Evolutionary conservation across 163 green algal species (phyloP).

Genomic region (Coccomyxa subellipsoidea): DNA sequence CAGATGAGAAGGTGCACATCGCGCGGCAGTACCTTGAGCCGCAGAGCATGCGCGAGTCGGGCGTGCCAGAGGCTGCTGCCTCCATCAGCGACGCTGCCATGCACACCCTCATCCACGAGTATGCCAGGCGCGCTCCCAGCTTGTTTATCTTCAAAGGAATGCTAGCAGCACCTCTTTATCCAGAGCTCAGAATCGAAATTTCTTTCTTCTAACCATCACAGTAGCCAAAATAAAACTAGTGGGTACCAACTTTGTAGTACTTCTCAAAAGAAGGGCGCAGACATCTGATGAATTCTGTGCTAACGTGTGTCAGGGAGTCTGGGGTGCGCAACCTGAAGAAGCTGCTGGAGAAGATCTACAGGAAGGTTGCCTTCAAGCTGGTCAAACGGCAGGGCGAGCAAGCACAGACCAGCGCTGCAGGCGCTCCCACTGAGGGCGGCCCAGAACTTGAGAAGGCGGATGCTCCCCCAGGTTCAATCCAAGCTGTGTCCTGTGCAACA

Average conservation of each 20-base stretch:
- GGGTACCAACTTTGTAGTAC: too few species aligned
- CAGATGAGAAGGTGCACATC: slow-evolving; percentile 90
- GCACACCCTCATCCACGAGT: slow-evolving; percentile 79
- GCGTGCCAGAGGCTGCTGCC: slow-evolving; percentile 63
- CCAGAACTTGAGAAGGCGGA: too few species aligned
- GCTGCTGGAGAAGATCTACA: slow-evolving; percentile 91
- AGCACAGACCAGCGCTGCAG: slow-evolving; percentile 5
- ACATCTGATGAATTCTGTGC: background rate
- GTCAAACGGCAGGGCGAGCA: slow-evolving; percentile 41
- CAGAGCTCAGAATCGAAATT: too few species aligned
- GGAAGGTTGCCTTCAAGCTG: slow-evolving; percentile 82
- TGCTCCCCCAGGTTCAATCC: too few species aligned
- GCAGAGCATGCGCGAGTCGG: slow-evolving; percentile 54
- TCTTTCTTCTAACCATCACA: too few species aligned
- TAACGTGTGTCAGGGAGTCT: slow-evolving; percentile 70
- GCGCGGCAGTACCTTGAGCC: slow-evolving; percentile 89
- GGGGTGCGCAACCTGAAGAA: slow-evolving; percentile 96
- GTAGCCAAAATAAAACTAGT: too few species aligned
- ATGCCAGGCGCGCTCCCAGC: slow-evolving; percentile 49
- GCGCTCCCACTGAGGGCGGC: background rate
- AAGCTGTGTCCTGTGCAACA: too few species aligned
- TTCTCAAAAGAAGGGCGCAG: too few species aligned
- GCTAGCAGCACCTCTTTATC: background rate
- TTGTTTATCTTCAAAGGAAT: background rate
- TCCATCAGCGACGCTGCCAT: slow-evolving; percentile 73